Conservation (phyloP, 805 yeast genomes). For the Yarrowia sp. region DNA sequence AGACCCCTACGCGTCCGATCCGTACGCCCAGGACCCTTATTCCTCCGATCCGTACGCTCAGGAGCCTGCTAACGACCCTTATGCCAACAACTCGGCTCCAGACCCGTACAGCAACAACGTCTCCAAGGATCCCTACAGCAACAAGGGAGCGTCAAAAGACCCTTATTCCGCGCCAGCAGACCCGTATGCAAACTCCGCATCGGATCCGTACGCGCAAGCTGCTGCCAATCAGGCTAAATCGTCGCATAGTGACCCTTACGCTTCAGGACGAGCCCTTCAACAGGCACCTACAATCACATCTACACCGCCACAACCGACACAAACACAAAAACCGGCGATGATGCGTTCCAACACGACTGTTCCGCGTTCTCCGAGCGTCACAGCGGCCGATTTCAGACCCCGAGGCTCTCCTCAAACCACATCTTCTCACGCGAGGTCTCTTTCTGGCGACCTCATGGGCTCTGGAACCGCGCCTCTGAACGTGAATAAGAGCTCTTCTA, state of each 20-base stretch:
- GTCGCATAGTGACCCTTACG: not conserved
- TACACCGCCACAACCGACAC: not conserved
- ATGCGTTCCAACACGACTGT: constrained; percentile 17
- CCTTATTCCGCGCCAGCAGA: not conserved
- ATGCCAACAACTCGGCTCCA: not conserved
- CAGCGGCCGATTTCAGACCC: not conserved
- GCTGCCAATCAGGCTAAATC: not conserved
- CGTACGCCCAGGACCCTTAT: not conserved
- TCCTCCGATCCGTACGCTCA: not conserved
- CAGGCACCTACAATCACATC: constrained; percentile 3
- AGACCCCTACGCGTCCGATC: constrained; percentile 9
- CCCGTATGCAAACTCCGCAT: not conserved
- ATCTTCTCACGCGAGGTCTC: not conserved
- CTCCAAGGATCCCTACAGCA: not conserved
- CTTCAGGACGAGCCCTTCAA: not conserved
- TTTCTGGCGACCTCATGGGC: not conserved
- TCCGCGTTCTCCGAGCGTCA: not conserved
- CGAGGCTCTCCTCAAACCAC: not conserved
- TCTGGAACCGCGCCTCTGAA: not conserved
- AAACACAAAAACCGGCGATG: constrained; percentile 1
- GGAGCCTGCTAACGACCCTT: not conserved
- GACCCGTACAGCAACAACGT: not conserved
- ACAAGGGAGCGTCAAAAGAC: not conserved
- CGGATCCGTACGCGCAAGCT: not conserved
- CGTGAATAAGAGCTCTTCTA: not conserved